Percentiles rank a stretch among this genome's conserved stretches.
These are phyloP conservation scores for Clathrus columnatus DNA, from an alignment of 768 basidiomycete species.

Conservation along the genomic window DNA sequence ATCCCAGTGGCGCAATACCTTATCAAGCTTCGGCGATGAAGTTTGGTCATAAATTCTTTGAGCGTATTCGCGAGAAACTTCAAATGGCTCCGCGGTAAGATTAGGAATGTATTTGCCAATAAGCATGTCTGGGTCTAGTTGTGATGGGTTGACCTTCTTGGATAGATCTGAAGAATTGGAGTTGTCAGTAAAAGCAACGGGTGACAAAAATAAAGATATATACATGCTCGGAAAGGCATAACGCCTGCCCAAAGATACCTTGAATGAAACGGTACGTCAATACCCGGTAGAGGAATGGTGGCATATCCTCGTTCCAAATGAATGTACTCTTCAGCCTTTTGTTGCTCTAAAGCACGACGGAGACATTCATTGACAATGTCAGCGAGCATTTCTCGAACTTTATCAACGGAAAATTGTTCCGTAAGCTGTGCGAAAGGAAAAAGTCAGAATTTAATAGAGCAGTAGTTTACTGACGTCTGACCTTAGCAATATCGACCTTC, in stretches of 20 bases:
- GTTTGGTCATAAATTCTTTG: conserved; percentile 97
- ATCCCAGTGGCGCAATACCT: conserved; percentile 92
- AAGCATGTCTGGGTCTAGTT: conserved; percentile 91
- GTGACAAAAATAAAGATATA: conserved; percentile 25
- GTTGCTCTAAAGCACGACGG: conserved; percentile 66
- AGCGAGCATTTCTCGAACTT: conserved; percentile 91
- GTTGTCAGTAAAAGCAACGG: neutral
- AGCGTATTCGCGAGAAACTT: conserved; percentile 76
- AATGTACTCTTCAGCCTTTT: conserved; percentile 79
- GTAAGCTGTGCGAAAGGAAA: conserved; percentile 48
- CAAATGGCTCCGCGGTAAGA: conserved; percentile 83
- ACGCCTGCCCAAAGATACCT: conserved; percentile 99
- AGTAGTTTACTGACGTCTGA: conserved; percentile 22
- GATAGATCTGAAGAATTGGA: conserved; percentile 59
- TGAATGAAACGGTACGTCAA: conserved; percentile 99
- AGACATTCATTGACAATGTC: conserved; percentile 85
- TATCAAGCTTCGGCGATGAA: conserved; percentile 87
- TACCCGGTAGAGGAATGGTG: conserved; percentile 90
- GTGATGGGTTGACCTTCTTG: conserved; percentile 90
- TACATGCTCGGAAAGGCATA: conserved; percentile 93
- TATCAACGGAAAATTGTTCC: conserved; percentile 79
- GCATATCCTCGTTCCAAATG: conserved; percentile 95
- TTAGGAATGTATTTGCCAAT: conserved; percentile 96
- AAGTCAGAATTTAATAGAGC: conserved; percentile 5
- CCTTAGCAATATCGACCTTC: conserved; percentile 89